Evolutionary conservation across 768 basidiomycete species (phyloP).

Genomic region (Boletus eberwhitei): DNA sequence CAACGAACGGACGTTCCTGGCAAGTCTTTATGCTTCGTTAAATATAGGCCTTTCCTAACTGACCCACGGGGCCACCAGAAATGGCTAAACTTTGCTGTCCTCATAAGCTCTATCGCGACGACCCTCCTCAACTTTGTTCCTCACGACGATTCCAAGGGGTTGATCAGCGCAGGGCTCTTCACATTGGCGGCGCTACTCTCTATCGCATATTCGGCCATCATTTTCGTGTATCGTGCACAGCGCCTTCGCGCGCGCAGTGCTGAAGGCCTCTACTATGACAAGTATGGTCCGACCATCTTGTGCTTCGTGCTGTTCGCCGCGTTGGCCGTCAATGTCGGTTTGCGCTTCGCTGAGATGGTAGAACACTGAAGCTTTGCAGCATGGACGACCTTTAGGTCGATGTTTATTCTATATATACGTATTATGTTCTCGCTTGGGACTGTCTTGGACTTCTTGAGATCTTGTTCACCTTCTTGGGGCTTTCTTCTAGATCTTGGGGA

Average conservation of each 20-base stretch:
- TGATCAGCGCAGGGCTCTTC: constrained; percentile 86
- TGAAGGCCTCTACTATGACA: constrained; percentile 85
- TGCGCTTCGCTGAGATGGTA: constrained; percentile 58
- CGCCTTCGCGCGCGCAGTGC: constrained; percentile 68
- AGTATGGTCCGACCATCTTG: constrained; percentile 77
- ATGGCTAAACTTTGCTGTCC: constrained; percentile 86
- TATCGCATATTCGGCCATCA: constrained; percentile 80
- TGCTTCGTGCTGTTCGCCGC: constrained; percentile 68
- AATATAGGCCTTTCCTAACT: neutral
- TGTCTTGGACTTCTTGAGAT: neutral
- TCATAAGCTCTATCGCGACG: constrained; percentile 87
- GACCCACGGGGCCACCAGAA: constrained; percentile 44
- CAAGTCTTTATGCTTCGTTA: constrained; percentile 38
- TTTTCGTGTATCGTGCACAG: constrained; percentile 75
- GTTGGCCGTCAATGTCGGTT: constrained; percentile 68
- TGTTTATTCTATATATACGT: neutral
- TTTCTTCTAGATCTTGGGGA: neutral
- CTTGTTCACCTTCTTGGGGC: neutral
- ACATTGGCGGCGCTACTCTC: constrained; percentile 85
- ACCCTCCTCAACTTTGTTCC: constrained; percentile 84
- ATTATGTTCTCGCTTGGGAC: neutral
- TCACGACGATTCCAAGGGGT: constrained; percentile 66
- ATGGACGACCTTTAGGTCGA: neutral
- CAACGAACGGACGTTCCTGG: constrained; percentile 90
- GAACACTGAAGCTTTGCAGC: neutral